phyloP scores from a whole-genome alignment of 2,329 filamentous ascomycete genomes.

The Microdochium trichocladiopsis region DNA sequence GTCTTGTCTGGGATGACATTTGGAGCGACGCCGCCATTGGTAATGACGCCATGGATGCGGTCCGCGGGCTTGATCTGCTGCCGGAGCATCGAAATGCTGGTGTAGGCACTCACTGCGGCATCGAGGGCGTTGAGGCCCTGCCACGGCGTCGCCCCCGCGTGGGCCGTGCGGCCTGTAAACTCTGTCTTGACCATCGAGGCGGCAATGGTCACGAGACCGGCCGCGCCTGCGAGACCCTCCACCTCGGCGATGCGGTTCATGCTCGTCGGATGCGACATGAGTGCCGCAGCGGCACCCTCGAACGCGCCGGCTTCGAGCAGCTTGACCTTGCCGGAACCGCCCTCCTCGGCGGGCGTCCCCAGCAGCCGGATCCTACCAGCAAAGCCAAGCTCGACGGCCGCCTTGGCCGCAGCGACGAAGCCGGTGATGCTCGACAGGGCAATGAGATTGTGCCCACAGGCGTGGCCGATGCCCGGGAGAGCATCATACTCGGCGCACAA shows the following conservation, averaged over 20 bases:
- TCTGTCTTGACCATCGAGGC: conserved; percentile 14
- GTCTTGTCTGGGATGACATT: conserved; percentile 35
- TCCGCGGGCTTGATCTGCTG: conserved; percentile 41
- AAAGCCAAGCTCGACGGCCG: not conserved
- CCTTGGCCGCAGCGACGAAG: conserved; percentile 19
- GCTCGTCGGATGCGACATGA: conserved; percentile 32
- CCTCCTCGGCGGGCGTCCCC: conserved; percentile 37
- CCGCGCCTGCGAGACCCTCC: conserved; percentile 17
- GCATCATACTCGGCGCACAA: conserved; percentile 21
- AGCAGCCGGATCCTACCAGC: conserved; percentile 12
- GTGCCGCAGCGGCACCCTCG: conserved; percentile 21
- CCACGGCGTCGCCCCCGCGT: conserved; percentile 41
- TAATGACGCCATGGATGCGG: conserved; percentile 42
- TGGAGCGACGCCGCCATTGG: conserved; percentile 27
- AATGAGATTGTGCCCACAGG: conserved; percentile 23
- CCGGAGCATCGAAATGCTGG: conserved; percentile 34
- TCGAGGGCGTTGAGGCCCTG: conserved; percentile 43
- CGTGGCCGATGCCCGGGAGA: conserved; percentile 25
- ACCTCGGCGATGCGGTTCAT: conserved; percentile 15
- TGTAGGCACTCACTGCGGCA: conserved; percentile 32
- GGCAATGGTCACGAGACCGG: not conserved
- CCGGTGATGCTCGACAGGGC: conserved; percentile 22
- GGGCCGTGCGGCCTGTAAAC: conserved; percentile 36
- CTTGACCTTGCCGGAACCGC: conserved; percentile 33
- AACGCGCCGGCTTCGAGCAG: conserved; percentile 35